These are phyloP conservation scores for Cytospora paraplurivora DNA, from an alignment of 2,329 filamentous ascomycete genomes.

Conservation along the genomic window DNA sequence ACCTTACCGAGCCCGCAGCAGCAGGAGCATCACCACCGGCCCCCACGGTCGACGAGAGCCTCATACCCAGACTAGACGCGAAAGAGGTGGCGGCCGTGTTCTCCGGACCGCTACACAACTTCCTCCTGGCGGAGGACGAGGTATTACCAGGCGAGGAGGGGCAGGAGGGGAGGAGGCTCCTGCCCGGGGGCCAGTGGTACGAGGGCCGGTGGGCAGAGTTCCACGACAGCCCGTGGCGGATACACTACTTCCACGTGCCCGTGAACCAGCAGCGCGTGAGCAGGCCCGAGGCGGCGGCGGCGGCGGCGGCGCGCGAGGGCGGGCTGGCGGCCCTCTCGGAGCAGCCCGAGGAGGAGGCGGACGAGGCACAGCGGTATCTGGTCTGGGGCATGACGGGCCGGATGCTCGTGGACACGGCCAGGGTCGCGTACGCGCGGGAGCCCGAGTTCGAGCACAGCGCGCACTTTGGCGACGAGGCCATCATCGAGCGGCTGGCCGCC, in stretches of 20 bases:
- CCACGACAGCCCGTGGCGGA: slow-evolving; percentile 75
- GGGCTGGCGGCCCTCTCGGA: slow-evolving; percentile 48
- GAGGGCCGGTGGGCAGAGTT: slow-evolving; percentile 78
- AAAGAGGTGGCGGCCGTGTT: slow-evolving; percentile 94
- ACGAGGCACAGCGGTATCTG: slow-evolving; percentile 64
- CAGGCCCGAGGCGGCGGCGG: slow-evolving; percentile 47
- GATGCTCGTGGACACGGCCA: slow-evolving; percentile 84
- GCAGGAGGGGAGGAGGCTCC: slow-evolving; percentile 38
- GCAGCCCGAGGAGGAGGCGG: slow-evolving; percentile 49
- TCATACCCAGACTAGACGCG: slow-evolving; percentile 81
- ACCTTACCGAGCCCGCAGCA: slow-evolving; percentile 30
- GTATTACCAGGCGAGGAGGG: slow-evolving; percentile 38
- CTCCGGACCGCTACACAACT: slow-evolving; percentile 84
- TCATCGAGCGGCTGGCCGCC: slow-evolving; percentile 50
- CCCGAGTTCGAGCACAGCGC: slow-evolving; percentile 78
- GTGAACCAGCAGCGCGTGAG: slow-evolving; percentile 70
- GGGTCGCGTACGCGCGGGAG: slow-evolving; percentile 78
- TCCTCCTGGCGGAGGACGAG: slow-evolving; percentile 66
- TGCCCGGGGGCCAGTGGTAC: slow-evolving; percentile 73
- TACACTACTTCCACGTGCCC: slow-evolving; percentile 93
- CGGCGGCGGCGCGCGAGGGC: slow-evolving; percentile 35
- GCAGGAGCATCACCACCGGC: slow-evolving; percentile 27
- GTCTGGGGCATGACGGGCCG: slow-evolving; percentile 96
- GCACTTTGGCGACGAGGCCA: slow-evolving; percentile 54
- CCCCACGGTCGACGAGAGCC: slow-evolving; percentile 64